phyloP scores from a whole-genome alignment of 1,139 yeast genomes.

The Citeromyces siamensis region DNA sequence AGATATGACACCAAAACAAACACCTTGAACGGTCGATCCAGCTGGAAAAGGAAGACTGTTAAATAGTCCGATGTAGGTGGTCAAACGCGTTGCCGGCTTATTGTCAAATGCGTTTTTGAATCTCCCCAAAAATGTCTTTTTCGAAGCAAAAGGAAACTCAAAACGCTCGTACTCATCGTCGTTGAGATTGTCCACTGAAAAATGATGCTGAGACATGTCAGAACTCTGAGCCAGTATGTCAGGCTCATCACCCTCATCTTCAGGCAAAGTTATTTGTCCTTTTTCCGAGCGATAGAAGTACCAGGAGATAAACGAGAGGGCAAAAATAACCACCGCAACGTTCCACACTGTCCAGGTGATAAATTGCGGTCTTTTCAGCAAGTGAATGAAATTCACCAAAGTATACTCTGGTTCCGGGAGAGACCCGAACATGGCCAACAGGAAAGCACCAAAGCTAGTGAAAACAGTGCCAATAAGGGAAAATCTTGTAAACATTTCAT shows the following conservation, averaged over 20 bases:
- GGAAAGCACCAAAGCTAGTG: constrained; percentile 63
- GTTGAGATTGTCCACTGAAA: not conserved
- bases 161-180: constrained; percentile 1
- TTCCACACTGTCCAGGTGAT: constrained; percentile 1
- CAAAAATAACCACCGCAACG: not conserved
- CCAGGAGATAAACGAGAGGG: not conserved
- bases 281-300: not conserved
- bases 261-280: not conserved
- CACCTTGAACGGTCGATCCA: constrained; percentile 26
- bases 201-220: too few species aligned
- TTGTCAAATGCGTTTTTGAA: constrained; percentile 2
- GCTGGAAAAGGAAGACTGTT: constrained; percentile 12
- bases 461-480: constrained; percentile 55
- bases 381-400: constrained; percentile 26
- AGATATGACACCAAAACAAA: constrained; percentile 54
- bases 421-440: constrained; percentile 69
- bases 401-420: constrained; percentile 38
- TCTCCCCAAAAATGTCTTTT: constrained; percentile 1
- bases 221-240: not conserved
- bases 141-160: constrained; percentile 2
- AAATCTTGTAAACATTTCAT: constrained; percentile 51
- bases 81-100: not conserved
- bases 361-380: not conserved
- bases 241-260: not conserved
- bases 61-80: constrained; percentile 1